These are phyloP conservation scores for Pseudoperonospora humuli DNA, from an alignment of 352 stramenopile species.

Conservation along the genomic window DNA sequence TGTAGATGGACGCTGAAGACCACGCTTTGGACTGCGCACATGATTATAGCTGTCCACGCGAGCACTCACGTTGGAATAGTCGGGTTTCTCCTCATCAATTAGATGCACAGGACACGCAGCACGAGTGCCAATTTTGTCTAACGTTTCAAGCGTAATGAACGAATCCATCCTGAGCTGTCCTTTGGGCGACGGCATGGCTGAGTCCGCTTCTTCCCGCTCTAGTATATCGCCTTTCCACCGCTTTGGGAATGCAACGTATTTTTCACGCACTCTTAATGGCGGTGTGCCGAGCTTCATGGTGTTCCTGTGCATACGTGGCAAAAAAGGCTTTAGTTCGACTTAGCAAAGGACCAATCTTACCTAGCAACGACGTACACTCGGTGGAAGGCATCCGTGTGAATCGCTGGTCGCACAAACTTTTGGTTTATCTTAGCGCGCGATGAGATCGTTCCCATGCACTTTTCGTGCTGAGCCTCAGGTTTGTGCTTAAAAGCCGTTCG, in stretches of 20 bases:
- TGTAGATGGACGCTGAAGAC: slow-evolving; percentile 41
- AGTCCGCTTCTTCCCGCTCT: slow-evolving; percentile 31
- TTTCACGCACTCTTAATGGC: slow-evolving; percentile 32
- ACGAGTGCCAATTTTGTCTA: slow-evolving; percentile 72
- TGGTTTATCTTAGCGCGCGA: too few relatives aligned
- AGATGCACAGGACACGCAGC: slow-evolving; percentile 61
- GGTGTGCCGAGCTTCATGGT: slow-evolving; percentile 65
- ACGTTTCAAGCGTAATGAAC: slow-evolving; percentile 52
- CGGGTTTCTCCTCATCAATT: too few relatives aligned
- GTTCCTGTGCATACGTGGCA: slow-evolving; percentile 33
- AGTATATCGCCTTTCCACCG: slow-evolving; percentile 12
- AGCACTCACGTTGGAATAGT: slow-evolving; percentile 34
- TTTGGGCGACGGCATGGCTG: slow-evolving; percentile 47
- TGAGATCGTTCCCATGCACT: too few relatives aligned
- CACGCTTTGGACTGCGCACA: too few relatives aligned
- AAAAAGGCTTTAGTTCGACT: too few relatives aligned
- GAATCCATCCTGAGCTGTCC: slow-evolving; percentile 41
- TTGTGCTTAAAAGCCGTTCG: too few relatives aligned
- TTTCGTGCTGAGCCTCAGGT: too few relatives aligned
- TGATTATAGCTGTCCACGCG: slow-evolving; percentile 60
- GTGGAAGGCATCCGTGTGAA: too few relatives aligned
- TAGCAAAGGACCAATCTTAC: too few relatives aligned
- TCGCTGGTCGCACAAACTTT: too few relatives aligned
- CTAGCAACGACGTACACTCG: slow-evolving; percentile 48
- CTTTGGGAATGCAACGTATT: slow-evolving; percentile 45